These are phyloP conservation scores for Paracorniculantispora psalliotae DNA, from an alignment of 2,329 filamentous ascomycete species.

Conservation along the genomic window DNA sequence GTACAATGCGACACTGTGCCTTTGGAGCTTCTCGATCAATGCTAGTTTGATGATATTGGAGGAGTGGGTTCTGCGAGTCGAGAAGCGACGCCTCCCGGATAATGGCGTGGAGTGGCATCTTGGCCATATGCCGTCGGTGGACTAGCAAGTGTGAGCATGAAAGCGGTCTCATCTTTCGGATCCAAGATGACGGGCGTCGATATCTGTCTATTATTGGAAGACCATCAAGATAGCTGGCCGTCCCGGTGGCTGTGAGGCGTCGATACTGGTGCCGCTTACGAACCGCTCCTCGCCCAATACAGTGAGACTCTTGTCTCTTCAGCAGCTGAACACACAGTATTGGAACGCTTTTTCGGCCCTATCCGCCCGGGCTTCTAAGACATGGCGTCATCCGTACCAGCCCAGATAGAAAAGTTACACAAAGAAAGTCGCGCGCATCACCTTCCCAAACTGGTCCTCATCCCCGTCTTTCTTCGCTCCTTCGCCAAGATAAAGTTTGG, in stretches of 20 bases:
- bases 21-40: slow-evolving; percentile 3
- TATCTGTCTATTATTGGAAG: neutral
- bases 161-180: neutral
- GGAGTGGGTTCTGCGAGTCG: neutral
- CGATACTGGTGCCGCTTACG: neutral
- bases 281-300: neutral
- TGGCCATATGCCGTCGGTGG: neutral
- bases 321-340: neutral
- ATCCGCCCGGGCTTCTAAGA: neutral
- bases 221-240: neutral
- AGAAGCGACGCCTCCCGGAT: neutral
- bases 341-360: neutral
- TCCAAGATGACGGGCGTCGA: neutral
- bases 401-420: neutral
- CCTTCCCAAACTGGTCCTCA: neutral
- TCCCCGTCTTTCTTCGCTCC: neutral
- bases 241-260: neutral
- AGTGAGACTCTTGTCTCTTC: neutral
- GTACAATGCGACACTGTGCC: neutral
- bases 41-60: neutral
- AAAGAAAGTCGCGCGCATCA: neutral
- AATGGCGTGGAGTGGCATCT: neutral
- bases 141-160: neutral
- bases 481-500: neutral
- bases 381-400: neutral